Conservation (phyloP, 352 stramenopile genomes). For the Aphanomyces euteiches region DNA sequence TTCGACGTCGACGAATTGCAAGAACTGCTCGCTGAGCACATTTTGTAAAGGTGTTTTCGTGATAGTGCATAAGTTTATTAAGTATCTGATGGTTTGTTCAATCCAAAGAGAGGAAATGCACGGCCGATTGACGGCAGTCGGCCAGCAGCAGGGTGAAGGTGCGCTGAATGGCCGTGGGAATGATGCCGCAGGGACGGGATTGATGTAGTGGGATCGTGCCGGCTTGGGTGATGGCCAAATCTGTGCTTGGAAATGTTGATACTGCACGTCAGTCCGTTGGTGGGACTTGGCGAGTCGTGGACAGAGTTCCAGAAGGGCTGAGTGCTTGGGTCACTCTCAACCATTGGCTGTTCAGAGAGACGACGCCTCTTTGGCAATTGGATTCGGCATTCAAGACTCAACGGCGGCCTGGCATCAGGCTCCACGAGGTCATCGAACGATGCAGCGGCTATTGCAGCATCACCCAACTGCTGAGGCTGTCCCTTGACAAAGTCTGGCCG, state of each 20-base stretch:
- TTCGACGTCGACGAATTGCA: no score
- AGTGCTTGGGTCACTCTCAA: neutral
- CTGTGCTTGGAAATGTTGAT: conserved; percentile 18
- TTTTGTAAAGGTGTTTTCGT: neutral
- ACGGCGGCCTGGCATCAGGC: neutral
- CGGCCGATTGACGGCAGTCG: conserved; percentile 22
- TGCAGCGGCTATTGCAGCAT: neutral
- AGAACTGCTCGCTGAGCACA: neutral
- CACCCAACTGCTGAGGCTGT: conserved; percentile 24
- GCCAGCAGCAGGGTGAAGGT: neutral
- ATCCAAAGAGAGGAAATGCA: conserved; percentile 28
- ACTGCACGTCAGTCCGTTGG: conserved; percentile 17
- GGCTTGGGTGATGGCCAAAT: neutral
- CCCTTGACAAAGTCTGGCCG: conserved; percentile 30
- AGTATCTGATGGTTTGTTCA: conserved; percentile 18
- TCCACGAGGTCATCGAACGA: conserved; percentile 6
- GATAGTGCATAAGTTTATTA: neutral
- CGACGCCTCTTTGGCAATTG: conserved; percentile 26
- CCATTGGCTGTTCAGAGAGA: conserved; percentile 7
- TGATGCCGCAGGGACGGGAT: conserved; percentile 20
- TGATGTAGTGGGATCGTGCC: neutral
- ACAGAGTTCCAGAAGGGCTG: conserved; percentile 15
- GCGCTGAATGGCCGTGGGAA: neutral
- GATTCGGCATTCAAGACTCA: conserved; percentile 29
- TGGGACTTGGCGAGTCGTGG: neutral